phyloP scores from a whole-genome alignment of 371 early-diverging fungal species.

The Paraphysoderma sedebokerense region DNA sequence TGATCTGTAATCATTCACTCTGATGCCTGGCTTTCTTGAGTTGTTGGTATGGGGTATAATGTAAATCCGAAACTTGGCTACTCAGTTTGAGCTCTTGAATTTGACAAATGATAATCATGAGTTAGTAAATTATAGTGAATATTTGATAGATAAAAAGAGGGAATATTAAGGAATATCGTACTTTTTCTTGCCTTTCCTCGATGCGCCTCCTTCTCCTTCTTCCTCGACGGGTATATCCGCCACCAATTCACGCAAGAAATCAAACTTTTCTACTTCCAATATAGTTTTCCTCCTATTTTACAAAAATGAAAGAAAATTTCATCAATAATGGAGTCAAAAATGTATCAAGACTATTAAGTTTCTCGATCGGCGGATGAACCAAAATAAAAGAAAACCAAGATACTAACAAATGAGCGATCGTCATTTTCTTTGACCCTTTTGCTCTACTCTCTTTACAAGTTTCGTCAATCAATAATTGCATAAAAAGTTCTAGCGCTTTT shows the following conservation, averaged over 20 bases:
- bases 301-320: background rate
- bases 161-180: no score
- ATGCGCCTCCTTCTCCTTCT: no score
- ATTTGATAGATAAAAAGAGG: no score
- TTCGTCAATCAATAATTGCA: slow-evolving; percentile 76
- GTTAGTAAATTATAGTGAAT: no score
- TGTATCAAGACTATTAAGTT: background rate
- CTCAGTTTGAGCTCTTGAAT: no score
- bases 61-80: no score
- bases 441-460: slow-evolving; percentile 64
- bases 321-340: background rate
- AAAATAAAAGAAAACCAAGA: background rate
- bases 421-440: slow-evolving; percentile 62
- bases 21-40: no score
- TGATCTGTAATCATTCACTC: no score
- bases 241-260: slow-evolving; percentile 81
- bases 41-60: no score
- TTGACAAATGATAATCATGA: no score
- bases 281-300: slow-evolving; percentile 62
- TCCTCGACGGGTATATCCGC: no score
- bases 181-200: no score
- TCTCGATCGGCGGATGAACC: background rate
- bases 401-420: slow-evolving; percentile 66
- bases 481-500: slow-evolving; percentile 84
- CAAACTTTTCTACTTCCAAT: slow-evolving; percentile 66